Base-by-base conservation (phyloP, 2,329 filamentous ascomycete genomes). In the Phyllosticta capitalensis region DNA sequence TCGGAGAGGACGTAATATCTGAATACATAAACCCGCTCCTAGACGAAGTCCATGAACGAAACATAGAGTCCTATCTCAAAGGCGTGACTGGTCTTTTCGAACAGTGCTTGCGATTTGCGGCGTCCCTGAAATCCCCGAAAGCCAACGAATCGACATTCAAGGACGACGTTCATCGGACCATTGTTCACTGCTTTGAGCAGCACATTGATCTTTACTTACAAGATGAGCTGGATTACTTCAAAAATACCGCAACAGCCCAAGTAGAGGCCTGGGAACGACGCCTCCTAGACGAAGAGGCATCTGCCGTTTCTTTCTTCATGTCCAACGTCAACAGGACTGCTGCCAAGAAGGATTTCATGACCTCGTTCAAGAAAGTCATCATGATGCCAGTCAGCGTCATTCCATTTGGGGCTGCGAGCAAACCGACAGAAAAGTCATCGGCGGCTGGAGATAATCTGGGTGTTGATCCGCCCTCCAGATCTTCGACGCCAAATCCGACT, bases 371-470 rank as follows among this genome's bases (percentile, higher is more conserved):
- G 70, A 97, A 97, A 73, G 94, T 99, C 9, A 89, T 99, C 64
- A 96, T 99, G 92, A 95, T 96, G 86, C 94, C 94, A 1, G 92
- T 99, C 54, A 95, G 90, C 56, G 92, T 91, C 9, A 78, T 97
- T 3, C 78, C 62, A 2, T 61, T 61, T 38, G 38, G 38, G 14
- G 58, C 58, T 21, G 74, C 72, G 19, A 70, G 69, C 51, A 78
- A 73, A 62, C 67, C 73, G 21, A 62, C 69, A n/a, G 61, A 61
- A 28, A 55, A 62, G 20, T 59, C 66, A 17, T 62, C 63, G 7
- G 58, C 67, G 2, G 72, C 66, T 54, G 68, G 65, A n/a, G 67
- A 64, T 20, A 68, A 63, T 38, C 62, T 75, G 5, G 65, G 68
- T 52, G 63, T 65, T 24, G 54, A 55, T 21, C 38, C 48, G 14